Percentiles rank a stretch among this genome's conserved stretches.
Conservation (phyloP, 1,139 yeast species). For the Cylindricascospora bacillispora region DNA sequence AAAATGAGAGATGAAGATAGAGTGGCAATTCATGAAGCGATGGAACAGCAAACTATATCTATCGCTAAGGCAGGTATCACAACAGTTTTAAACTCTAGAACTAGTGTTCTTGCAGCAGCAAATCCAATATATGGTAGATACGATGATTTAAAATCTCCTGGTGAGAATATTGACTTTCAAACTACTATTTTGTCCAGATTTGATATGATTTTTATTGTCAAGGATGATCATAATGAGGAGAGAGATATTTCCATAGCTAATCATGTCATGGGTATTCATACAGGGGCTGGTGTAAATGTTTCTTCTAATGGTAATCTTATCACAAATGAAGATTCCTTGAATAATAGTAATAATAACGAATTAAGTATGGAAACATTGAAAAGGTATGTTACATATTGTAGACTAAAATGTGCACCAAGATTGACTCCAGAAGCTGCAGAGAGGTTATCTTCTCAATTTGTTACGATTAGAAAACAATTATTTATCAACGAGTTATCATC, state of each 20-base stretch:
- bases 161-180: slow-evolving; percentile 96
- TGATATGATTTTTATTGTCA: slow-evolving; percentile 96
- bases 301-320: neutral
- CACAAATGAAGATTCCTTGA: slow-evolving; percentile 32
- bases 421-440: slow-evolving; percentile 84
- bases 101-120: slow-evolving; percentile 95
- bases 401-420: slow-evolving; percentile 84
- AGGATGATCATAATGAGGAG: slow-evolving; percentile 81
- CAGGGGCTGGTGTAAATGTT: slow-evolving; percentile 32
- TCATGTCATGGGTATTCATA: slow-evolving; percentile 91
- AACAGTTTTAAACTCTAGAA: slow-evolving; percentile 87
- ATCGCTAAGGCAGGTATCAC: slow-evolving; percentile 99
- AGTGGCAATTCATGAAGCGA: slow-evolving; percentile 98
- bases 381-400: slow-evolving; percentile 82
- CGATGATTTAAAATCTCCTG: slow-evolving; percentile 92
- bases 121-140: slow-evolving; percentile 95
- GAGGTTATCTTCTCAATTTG: slow-evolving; percentile 86
- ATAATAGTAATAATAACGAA: slow-evolving; percentile 44
- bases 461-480: slow-evolving; percentile 74
- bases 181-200: slow-evolving; percentile 93
- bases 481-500: slow-evolving; percentile 71
- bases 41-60: slow-evolving; percentile 99
- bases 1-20: slow-evolving; percentile 99
- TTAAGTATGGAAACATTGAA: slow-evolving; percentile 86
- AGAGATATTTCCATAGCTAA: slow-evolving; percentile 85